Evolutionary conservation across 345 rosid genomes (phyloP).

Genomic region (Pugionium cornutum): DNA sequence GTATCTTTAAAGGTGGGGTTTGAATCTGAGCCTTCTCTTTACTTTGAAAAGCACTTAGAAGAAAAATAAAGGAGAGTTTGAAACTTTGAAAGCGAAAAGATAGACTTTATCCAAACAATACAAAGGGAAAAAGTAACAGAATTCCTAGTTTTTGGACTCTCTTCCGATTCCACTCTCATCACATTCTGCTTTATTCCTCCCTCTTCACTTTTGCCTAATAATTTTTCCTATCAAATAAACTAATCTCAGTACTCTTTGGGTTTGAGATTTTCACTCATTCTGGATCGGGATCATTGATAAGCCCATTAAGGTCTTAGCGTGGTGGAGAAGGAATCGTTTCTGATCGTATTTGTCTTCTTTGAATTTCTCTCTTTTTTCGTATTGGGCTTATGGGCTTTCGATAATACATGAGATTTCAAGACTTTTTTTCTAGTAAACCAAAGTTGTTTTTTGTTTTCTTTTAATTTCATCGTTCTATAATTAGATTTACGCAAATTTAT

Average conservation of each 20-base stretch:
- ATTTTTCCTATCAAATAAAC: background rate
- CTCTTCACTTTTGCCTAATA: background rate
- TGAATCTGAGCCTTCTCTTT: conserved; percentile 40
- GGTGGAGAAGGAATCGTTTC: too few species aligned
- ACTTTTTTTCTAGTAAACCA: too few species aligned
- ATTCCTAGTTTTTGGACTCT: conserved; percentile 37
- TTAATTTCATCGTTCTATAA: too few species aligned
- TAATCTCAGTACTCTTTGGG: background rate
- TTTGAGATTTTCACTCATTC: background rate
- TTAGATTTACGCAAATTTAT: too few species aligned
- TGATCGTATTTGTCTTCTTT: too few species aligned
- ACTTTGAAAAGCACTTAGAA: conserved; percentile 34
- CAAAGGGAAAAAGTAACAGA: conserved; percentile 32
- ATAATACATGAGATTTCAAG: too few species aligned
- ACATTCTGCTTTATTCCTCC: conserved; percentile 36
- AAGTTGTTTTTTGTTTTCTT: too few species aligned
- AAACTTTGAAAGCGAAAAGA: conserved; percentile 36
- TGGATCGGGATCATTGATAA: too few species aligned
- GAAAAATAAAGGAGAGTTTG: conserved; percentile 33
- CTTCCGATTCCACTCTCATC: conserved; percentile 41
- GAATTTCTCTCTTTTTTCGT: too few species aligned
- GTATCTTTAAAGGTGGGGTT: conserved; percentile 43
- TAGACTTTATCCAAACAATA: conserved; percentile 41
- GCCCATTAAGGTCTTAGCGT: too few species aligned
- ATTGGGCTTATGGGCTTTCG: too few species aligned